phyloP scores from a whole-genome alignment of 1,139 yeast genomes.

The Zygoascus sp. region DNA sequence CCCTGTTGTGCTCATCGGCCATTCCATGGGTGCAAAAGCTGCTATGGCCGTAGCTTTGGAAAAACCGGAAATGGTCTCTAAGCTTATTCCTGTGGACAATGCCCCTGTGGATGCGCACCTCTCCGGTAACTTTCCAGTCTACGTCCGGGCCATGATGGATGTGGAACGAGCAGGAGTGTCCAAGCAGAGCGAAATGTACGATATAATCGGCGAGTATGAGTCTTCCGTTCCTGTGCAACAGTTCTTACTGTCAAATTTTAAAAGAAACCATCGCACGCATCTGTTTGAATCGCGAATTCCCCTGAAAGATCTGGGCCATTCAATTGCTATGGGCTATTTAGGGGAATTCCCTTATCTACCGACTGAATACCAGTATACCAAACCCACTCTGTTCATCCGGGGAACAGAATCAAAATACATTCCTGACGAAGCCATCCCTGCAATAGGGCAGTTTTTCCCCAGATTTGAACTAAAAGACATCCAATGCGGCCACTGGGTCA shows the following conservation, averaged over 20 bases:
- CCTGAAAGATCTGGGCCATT: slow-evolving; percentile 57
- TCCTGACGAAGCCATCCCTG: slow-evolving; percentile 78
- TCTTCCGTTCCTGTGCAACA: slow-evolving; percentile 59
- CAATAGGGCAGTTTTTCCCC: slow-evolving; percentile 77
- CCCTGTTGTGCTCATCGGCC: slow-evolving; percentile 74
- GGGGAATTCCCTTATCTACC: slow-evolving; percentile 77
- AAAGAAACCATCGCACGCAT: slow-evolving; percentile 33
- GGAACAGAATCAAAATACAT: slow-evolving; percentile 75
- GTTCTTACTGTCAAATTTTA: slow-evolving; percentile 70
- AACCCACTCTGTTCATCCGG: slow-evolving; percentile 74
- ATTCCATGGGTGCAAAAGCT: slow-evolving; percentile 95
- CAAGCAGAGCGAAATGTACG: slow-evolving; percentile 64
- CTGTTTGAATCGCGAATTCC: slow-evolving; percentile 55
- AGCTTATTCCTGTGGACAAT: slow-evolving; percentile 79
- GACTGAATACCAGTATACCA: slow-evolving; percentile 52
- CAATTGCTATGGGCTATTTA: slow-evolving; percentile 49
- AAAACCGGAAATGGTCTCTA: slow-evolving; percentile 57
- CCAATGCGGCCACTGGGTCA: slow-evolving; percentile 83
- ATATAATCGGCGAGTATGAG: slow-evolving; percentile 59
- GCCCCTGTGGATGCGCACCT: slow-evolving; percentile 73
- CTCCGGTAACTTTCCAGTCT: slow-evolving; percentile 57
- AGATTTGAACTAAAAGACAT: slow-evolving; percentile 67
- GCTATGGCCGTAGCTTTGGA: slow-evolving; percentile 84
- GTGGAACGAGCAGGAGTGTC: slow-evolving; percentile 43
- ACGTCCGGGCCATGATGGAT: slow-evolving; percentile 57